phyloP scores from a whole-genome alignment of 352 stramenopile species.

The Pseudoperonospora humuli region DNA sequence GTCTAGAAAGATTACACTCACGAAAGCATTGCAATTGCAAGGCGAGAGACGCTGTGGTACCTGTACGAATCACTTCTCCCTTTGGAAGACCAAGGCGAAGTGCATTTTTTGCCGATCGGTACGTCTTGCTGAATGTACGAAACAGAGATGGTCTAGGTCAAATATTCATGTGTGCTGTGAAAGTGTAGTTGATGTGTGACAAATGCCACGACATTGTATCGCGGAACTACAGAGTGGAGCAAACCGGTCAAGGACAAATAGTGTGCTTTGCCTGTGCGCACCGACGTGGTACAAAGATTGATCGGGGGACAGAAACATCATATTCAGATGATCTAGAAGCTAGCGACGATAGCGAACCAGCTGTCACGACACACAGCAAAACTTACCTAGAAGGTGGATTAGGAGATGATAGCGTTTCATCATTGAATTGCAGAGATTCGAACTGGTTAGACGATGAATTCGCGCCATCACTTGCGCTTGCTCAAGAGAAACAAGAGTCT shows the following conservation, averaged over 20 bases:
- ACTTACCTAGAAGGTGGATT: conserved; percentile 4
- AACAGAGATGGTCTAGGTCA: neutral
- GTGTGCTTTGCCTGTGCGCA: conserved; percentile 59
- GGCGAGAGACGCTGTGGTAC: conserved; percentile 50
- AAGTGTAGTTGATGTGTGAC: conserved; percentile 57
- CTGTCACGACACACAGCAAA: conserved; percentile 9
- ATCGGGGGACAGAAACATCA: neutral
- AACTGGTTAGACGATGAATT: conserved; percentile 18
- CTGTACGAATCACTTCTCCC: conserved; percentile 51
- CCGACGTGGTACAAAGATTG: conserved; percentile 27
- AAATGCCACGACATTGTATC: conserved; percentile 53
- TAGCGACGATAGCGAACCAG: conserved; percentile 2
- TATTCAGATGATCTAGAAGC: conserved; percentile 1
- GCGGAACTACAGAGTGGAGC: conserved; percentile 50
- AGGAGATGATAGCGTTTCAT: conserved; percentile 13
- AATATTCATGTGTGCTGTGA: conserved; percentile 2
- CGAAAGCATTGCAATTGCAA: conserved; percentile 44
- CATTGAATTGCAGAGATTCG: conserved; percentile 10
- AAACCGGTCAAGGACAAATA: conserved; percentile 23
- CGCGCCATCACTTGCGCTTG: conserved; percentile 7
- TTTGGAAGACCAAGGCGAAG: conserved; percentile 47
- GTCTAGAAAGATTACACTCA: conserved; percentile 24
- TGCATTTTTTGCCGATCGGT: conserved; percentile 58
- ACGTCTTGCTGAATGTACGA: conserved; percentile 18
- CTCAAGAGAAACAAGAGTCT: conserved; percentile 1